Base-by-base conservation (phyloP, 2,329 filamentous ascomycete species). In the Pestalotiopsis sp. region DNA sequence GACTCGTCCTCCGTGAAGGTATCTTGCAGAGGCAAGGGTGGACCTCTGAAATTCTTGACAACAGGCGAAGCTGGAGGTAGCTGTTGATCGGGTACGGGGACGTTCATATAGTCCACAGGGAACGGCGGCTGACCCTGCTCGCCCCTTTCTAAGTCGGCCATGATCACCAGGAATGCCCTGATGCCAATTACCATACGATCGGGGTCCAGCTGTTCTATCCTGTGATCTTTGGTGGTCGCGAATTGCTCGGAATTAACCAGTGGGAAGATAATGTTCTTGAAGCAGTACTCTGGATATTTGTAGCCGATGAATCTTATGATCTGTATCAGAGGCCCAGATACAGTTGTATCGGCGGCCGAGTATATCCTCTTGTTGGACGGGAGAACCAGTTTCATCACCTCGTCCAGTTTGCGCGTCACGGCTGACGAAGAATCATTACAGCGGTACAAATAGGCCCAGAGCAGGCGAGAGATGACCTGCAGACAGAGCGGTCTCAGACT, bases 121-220 rank as follows among this genome's bases (percentile, higher is more conserved):
- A 98, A 98, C 0, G 94, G 93, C 2, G 96, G 96, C 27, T 87
- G 87, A 13, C 91, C 88, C 71, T 90, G 87, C 63, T 95, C 92
- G 31, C 92, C 91, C 71, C 92, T 95, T 79, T 99, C 96, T 31
- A 98, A 84, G 78, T 99, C 96, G 0, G 92, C 89, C 89, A 99
- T 95, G 73, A 98, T 94, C 39, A 92, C 93, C 36, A 99, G 85
- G 78, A 98, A 99, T 3, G 96, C 93, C 71, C 94, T 90, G 71
- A 99, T 99, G 2, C 95, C 96, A 74, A 99, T 93, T n/a, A 98
- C 95, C 82, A 98, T 97, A 75, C 94, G 92, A 77, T 99, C 97
- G 0, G 97, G 96, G 71, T 99, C 96, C 71, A 99, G 87, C 76
- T 97, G 94, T 76, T 98, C 96, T 36, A 98, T 92, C 76, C 90